Percentiles rank a stretch among this genome's conserved stretches.
Evolutionary conservation across 176 grass and related monocot genomes (phyloP).

Genomic region (Carex littledalei): DNA sequence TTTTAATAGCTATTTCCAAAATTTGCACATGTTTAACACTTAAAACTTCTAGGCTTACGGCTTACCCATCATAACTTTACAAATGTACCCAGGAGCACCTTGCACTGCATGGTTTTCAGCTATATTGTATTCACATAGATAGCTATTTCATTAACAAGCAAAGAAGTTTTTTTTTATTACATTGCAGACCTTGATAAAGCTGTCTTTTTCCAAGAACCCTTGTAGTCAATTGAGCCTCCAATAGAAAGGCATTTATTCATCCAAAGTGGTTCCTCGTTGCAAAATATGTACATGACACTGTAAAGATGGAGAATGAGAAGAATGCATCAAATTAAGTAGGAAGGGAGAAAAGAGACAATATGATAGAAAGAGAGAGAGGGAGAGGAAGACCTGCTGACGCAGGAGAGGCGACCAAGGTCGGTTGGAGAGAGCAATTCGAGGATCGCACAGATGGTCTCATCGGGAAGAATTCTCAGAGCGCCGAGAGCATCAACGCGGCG

Average conservation of each 20-base stretch:
- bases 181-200: constrained; percentile 46
- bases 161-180: neutral
- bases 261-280: constrained; percentile 98
- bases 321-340: too few species aligned
- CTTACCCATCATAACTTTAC: neutral
- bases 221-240: constrained; percentile 71
- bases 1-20: neutral
- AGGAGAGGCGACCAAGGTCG: constrained; percentile 78
- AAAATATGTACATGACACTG: constrained; percentile 96
- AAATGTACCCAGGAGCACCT: neutral
- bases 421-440: constrained; percentile 72
- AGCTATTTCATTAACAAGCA: neutral
- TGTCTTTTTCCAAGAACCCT: constrained; percentile 81
- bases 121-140: neutral
- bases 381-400: constrained; percentile 65
- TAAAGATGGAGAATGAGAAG: neutral
- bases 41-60: neutral
- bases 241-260: constrained; percentile 87
- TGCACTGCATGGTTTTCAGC: neutral
- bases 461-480: constrained; percentile 56
- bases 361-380: neutral
- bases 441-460: constrained; percentile 72
- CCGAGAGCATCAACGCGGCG: constrained; percentile 69
- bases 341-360: too few species aligned
- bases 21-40: neutral